Conservation (phyloP, 2,329 filamentous ascomycete genomes). For the Xylaria sp. region DNA sequence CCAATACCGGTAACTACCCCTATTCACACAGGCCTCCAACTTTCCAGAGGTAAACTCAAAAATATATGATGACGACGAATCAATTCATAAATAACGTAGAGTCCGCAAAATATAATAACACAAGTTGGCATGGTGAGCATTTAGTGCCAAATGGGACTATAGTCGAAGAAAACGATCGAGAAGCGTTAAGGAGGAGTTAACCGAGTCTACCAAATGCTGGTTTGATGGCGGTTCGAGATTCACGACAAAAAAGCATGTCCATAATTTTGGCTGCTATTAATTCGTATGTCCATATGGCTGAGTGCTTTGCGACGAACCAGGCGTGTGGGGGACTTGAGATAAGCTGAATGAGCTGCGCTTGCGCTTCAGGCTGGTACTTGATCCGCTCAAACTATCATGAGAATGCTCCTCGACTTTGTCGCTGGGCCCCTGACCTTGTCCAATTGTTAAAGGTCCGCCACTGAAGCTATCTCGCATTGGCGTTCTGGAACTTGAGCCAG, state of each 20-base stretch:
- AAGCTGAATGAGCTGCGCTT: slow-evolving; percentile 49
- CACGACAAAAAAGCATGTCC: background rate
- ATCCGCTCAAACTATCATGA: slow-evolving; percentile 42
- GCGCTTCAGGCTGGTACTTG: slow-evolving; percentile 42
- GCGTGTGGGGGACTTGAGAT: slow-evolving; percentile 42
- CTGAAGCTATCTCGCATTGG: slow-evolving; percentile 59
- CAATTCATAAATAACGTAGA: slow-evolving; percentile 21
- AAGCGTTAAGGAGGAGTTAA: slow-evolving; percentile 4
- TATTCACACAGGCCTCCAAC: slow-evolving; percentile 27
- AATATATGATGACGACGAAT: slow-evolving; percentile 26
- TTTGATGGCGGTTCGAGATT: background rate
- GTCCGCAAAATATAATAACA: slow-evolving; percentile 42
- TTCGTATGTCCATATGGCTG: slow-evolving; percentile 46
- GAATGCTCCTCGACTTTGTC: slow-evolving; percentile 48
- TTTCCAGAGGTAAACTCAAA: slow-evolving; percentile 30
- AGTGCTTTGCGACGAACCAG: slow-evolving; percentile 41
- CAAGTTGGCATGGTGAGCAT: slow-evolving; percentile 38
- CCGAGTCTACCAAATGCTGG: background rate
- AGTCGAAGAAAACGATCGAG: slow-evolving; percentile 35
- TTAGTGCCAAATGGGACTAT: slow-evolving; percentile 36
- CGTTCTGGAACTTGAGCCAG: slow-evolving; percentile 52
- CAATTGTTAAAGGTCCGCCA: slow-evolving; percentile 46
- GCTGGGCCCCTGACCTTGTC: slow-evolving; percentile 42
- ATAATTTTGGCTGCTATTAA: slow-evolving; percentile 27
- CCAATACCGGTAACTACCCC: slow-evolving; percentile 19